Evolutionary conservation across 768 basidiomycete genomes (phyloP).

Genomic region (Clathrus columnatus): DNA sequence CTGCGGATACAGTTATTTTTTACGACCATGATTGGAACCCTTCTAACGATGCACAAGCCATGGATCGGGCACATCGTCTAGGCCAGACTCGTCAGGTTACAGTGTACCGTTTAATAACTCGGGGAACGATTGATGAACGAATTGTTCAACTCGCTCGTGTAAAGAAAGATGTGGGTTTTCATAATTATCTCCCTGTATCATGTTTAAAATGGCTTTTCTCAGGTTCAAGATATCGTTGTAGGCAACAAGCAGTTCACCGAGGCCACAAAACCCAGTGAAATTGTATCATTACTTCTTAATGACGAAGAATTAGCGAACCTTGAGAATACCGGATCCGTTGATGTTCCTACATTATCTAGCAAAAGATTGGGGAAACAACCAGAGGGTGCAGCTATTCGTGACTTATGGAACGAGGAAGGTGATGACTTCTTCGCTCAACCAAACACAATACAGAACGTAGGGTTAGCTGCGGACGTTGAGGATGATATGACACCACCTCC

Average conservation of each 20-base stretch:
- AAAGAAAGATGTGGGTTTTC: conserved; percentile 87
- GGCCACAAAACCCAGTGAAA: conserved; percentile 90
- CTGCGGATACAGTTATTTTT: conserved; percentile 92
- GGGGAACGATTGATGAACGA: conserved; percentile 92
- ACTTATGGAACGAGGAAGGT: conserved; percentile 81
- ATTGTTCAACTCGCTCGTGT: conserved; percentile 93
- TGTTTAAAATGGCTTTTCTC: not conserved
- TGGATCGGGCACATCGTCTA: conserved; percentile 95
- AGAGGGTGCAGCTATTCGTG: conserved; percentile 32
- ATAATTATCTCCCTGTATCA: not conserved
- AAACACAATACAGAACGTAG: conserved; percentile 18
- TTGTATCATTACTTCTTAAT: conserved; percentile 88
- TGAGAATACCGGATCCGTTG: conserved; percentile 31
- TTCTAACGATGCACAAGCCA: conserved; percentile 94
- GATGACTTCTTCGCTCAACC: conserved; percentile 77
- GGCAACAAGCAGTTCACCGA: conserved; percentile 94
- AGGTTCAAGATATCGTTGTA: conserved; percentile 99
- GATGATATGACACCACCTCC: conserved; percentile 20
- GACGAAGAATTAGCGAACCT: conserved; percentile 85
- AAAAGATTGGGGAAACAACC: conserved; percentile 26
- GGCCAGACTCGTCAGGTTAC: conserved; percentile 97
- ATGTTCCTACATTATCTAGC: conserved; percentile 21
- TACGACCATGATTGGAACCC: conserved; percentile 97
- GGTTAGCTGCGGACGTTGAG: conserved; percentile 24
- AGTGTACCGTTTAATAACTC: conserved; percentile 89